A percentile compares a stretch with the other conserved stretches of the same genome.
Evolutionary conservation across 805 yeast species (phyloP).

Genomic region (Wickerhamomyces tratensis): DNA sequence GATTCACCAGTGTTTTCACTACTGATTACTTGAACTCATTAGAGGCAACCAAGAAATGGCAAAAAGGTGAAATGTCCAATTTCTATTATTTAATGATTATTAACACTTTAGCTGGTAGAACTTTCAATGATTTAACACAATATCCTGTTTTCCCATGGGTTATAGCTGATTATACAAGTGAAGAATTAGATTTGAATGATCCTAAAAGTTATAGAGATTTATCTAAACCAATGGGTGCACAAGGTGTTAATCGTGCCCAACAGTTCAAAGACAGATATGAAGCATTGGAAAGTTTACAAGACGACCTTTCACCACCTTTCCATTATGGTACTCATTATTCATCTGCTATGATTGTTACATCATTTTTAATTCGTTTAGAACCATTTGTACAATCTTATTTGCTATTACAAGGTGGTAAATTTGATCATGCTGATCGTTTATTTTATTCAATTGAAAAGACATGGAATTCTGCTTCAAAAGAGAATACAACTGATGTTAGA

Average conservation of each 20-base stretch:
- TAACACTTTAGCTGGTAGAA: constrained; percentile 80
- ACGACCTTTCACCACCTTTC: constrained; percentile 59
- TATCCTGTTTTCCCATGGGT: constrained; percentile 94
- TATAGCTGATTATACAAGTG: constrained; percentile 71
- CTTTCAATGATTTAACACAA: constrained; percentile 82
- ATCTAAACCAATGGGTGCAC: constrained; percentile 91
- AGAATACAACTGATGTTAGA: constrained; percentile 79
- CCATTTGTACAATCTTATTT: constrained; percentile 79
- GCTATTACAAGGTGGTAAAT: constrained; percentile 75
- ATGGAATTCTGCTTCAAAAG: constrained; percentile 73
- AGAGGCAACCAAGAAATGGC: constrained; percentile 63
- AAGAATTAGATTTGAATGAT: constrained; percentile 52
- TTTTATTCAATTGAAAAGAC: constrained; percentile 69
- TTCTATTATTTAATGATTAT: constrained; percentile 73
- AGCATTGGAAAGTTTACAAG: constrained; percentile 54
- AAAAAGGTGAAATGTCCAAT: constrained; percentile 68
- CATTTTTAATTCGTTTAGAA: constrained; percentile 63
- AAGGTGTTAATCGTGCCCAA: constrained; percentile 44
- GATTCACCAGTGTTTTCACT: constrained; percentile 36
- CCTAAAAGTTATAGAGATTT: constrained; percentile 63
- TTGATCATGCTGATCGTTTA: constrained; percentile 81
- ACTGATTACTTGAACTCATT: constrained; percentile 24
- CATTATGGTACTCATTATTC: constrained; percentile 93
- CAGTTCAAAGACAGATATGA: constrained; percentile 66
- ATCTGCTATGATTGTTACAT: constrained; percentile 87